phyloP scores from a whole-genome alignment of 2,329 filamentous ascomycete genomes.

The Colletotrichum lentis region DNA sequence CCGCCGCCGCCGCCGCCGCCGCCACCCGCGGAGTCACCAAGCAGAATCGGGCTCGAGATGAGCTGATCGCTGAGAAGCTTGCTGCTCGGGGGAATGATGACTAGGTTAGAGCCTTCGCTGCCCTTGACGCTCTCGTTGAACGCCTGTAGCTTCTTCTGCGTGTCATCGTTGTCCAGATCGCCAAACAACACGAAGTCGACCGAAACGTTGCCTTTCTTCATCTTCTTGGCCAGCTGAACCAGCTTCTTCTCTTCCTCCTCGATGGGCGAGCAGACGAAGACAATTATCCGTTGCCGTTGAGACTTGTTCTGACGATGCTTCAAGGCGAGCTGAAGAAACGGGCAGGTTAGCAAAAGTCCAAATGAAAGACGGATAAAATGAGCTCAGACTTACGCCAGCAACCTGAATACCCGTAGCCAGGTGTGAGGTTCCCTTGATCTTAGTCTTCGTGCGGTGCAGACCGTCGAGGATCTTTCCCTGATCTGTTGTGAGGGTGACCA shows the following conservation, averaged over 20 bases:
- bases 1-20: conserved; percentile 56
- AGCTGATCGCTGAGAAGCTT: conserved; percentile 94
- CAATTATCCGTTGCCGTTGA: conserved; percentile 94
- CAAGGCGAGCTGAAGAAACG: conserved; percentile 75
- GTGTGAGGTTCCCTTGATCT: conserved; percentile 89
- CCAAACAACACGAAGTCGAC: conserved; percentile 97
- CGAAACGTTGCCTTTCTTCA: conserved; percentile 97
- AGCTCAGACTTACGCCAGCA: conserved; percentile 74
- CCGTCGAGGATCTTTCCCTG: conserved; percentile 95
- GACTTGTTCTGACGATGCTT: conserved; percentile 99
- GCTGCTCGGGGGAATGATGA: conserved; percentile 87
- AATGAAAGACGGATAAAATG: conserved; percentile 28
- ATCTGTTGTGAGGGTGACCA: conserved; percentile 95
- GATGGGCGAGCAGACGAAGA: conserved; percentile 94
- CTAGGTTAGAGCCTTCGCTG: conserved; percentile 88
- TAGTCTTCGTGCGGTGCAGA: conserved; percentile 85
- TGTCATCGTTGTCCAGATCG: conserved; percentile 87
- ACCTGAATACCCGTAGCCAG: conserved; percentile 95
- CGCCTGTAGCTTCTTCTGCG: conserved; percentile 87
- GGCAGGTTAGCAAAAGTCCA: conserved; percentile 38
- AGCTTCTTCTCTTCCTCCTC: conserved; percentile 89
- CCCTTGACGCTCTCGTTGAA: conserved; percentile 95
- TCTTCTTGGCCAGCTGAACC: conserved; percentile 90
- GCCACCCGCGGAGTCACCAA: conserved; percentile 74
- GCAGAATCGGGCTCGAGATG: conserved; percentile 86